Base-by-base conservation (phyloP, 306 rosid species). In the Prunus mira region DNA sequence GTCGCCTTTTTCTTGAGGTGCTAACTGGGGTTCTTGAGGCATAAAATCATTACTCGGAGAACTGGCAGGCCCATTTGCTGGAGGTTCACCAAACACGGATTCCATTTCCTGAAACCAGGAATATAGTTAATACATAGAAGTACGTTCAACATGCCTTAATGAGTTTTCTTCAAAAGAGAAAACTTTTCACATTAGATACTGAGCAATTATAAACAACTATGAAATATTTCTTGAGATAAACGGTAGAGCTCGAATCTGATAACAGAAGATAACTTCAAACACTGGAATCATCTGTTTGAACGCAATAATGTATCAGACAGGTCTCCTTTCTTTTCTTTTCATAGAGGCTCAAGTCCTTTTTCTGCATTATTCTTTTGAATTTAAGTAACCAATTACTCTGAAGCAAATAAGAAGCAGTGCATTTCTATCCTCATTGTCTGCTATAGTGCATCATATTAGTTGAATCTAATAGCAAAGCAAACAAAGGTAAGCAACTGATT, bases 51-150 rank as follows among this genome's bases (percentile, higher is more conserved):
- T 67, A 73, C 78, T 81, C 63, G 22, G 80, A 75, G 93, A 81
- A 75, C 87, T 79, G 58, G 89, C 77, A 74, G 77, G 84, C 41
- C 79, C 84, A 81, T 56, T 63, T 3, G 85, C 56, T 30, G 91
- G 87, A 82, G 85, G 83, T 74, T 85, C 89, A 18, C 96, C 96
- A 45, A 94, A 90, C 19, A 94, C 88, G 0, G 91, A 83, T 76
- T 87, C 96, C 97, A 94, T 86, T 85, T 94, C 96, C 98, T 94
- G 84, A 75, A 81, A 78, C 72, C 74, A 65, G 19, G 52, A 49
- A 52, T 27, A 30, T 11, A 12, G 22, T 67, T 32, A 64, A 11
- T 6, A 4, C 11, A 43, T 56, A 27, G 65, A 65, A 82, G 41
- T 28, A 63, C 58, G 30, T 20, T 12, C 5, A 30, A 51, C 49